A percentile compares a stretch with the other conserved stretches of the same genome.
These are phyloP conservation scores for Euphrasia arctica DNA, from an alignment of 305 asterid species.

Conservation along the genomic window DNA sequence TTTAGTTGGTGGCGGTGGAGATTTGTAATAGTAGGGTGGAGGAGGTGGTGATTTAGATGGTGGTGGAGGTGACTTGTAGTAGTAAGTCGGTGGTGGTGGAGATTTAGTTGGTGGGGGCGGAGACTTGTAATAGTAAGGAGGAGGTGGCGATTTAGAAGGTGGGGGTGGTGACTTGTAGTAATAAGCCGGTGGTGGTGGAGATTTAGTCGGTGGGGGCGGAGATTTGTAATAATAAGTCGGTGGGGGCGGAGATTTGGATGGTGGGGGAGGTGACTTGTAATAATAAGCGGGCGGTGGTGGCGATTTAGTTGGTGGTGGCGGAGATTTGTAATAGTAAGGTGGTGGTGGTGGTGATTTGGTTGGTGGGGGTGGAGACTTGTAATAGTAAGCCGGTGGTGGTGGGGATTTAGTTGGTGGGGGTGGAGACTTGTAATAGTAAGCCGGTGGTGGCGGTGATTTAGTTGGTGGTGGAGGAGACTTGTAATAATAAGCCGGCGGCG, in stretches of 20 bases:
- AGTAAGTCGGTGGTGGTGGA: conserved; percentile 13
- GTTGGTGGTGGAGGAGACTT: conserved; percentile 13
- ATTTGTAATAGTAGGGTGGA: neutral
- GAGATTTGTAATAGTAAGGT: too few relatives aligned
- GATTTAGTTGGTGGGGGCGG: neutral
- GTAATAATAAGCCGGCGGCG: conserved; percentile 12
- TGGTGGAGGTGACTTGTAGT: conserved; percentile 17
- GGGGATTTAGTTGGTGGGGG: neutral
- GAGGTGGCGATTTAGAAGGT: too few relatives aligned
- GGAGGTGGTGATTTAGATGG: too few relatives aligned
- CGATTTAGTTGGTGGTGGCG: neutral
- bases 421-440: conserved; percentile 5
- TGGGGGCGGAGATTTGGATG: too few relatives aligned
- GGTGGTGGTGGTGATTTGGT: too few relatives aligned
- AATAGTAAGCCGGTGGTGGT: too few relatives aligned
- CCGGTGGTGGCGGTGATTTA: too few relatives aligned
- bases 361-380: too few relatives aligned
- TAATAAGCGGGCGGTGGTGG: conserved; percentile 12
- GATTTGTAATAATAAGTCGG: conserved; percentile 1
- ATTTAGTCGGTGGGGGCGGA: neutral
- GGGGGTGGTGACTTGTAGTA: too few relatives aligned
- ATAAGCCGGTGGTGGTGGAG: too few relatives aligned
- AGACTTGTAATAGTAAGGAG: too few relatives aligned
- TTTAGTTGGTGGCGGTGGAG: conserved; percentile 2
- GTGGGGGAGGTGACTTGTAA: conserved; percentile 16